Conservation (phyloP, 2,329 filamentous ascomycete species). For the Colletotrichum sp. region DNA sequence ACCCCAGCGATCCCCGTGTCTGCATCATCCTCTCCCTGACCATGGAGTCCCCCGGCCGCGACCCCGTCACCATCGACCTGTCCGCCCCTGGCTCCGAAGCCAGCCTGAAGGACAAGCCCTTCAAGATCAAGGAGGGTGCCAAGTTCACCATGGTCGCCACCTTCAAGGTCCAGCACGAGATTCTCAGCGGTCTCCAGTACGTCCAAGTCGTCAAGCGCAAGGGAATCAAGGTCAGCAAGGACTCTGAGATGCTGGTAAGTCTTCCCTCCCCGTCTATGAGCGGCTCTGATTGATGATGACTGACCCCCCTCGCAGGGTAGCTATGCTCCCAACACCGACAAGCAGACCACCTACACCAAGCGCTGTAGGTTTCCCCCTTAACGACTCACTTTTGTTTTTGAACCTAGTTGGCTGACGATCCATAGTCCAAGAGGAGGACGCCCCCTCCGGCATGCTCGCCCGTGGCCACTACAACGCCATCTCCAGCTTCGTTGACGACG, state of each 20-base stretch:
- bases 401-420: slow-evolving; percentile 6
- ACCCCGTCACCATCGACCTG: slow-evolving; percentile 89
- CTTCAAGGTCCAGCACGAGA: slow-evolving; percentile 97
- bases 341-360: slow-evolving; percentile 86
- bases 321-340: slow-evolving; percentile 90
- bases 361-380: slow-evolving; percentile 71
- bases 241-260: slow-evolving; percentile 96
- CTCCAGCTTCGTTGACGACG: slow-evolving; percentile 94
- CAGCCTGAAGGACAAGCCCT: slow-evolving; percentile 87
- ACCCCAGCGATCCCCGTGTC: slow-evolving; percentile 83
- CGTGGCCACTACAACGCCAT: slow-evolving; percentile 89
- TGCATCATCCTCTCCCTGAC: slow-evolving; percentile 93
- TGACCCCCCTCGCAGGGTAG: slow-evolving; percentile 68
- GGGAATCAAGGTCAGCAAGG: slow-evolving; percentile 86
- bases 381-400: neutral
- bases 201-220: slow-evolving; percentile 92
- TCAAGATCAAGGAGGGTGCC: slow-evolving; percentile 95
- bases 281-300: slow-evolving; percentile 12
- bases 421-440: slow-evolving; percentile 87
- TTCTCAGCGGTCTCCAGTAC: slow-evolving; percentile 94
- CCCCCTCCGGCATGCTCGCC: slow-evolving; percentile 87
- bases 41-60: slow-evolving; percentile 82
- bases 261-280: no score
- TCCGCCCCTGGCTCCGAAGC: slow-evolving; percentile 74
- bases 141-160: slow-evolving; percentile 93